Conservation (phyloP, 768 basidiomycete genomes). For the Lactifluus piperatus region DNA sequence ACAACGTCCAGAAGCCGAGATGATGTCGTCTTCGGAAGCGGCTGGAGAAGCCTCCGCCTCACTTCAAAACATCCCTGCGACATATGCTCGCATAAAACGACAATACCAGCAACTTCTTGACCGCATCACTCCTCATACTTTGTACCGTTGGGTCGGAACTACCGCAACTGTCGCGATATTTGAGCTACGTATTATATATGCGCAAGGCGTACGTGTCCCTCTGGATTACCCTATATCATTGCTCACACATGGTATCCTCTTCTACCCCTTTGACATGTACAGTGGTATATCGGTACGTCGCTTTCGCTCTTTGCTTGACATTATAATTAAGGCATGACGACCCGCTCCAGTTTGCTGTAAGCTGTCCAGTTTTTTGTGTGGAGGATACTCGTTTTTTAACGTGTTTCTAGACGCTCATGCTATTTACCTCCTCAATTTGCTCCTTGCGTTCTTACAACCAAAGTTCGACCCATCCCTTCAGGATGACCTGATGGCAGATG, state of each 20-base stretch:
- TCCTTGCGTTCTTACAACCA: conserved; percentile 96
- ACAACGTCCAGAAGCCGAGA: background rate
- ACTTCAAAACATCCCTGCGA: conserved; percentile 25
- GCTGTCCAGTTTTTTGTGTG: conserved; percentile 25
- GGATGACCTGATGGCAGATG: conserved; percentile 87
- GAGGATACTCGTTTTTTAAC: background rate
- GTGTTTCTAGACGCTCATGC: conserved; percentile 65
- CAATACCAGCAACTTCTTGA: conserved; percentile 88
- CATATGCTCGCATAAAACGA: conserved; percentile 49
- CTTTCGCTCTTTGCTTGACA: background rate
- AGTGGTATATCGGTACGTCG: conserved; percentile 90
- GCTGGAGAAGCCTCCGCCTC: conserved; percentile 18
- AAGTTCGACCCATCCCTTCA: conserved; percentile 95
- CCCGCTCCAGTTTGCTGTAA: conserved; percentile 53
- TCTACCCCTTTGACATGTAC: background rate
- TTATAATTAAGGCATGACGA: background rate
- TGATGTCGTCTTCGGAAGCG: conserved; percentile 19
- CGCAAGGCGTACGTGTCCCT: conserved; percentile 49
- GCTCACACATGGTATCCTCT: conserved; percentile 4
- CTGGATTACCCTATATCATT: background rate
- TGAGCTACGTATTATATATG: conserved; percentile 73
- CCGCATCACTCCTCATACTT: conserved; percentile 80
- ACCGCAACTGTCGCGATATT: conserved; percentile 65
- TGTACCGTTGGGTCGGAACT: conserved; percentile 85
- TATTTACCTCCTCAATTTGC: conserved; percentile 91